Percentiles rank a stretch among this genome's conserved stretches.
phyloP scores from a whole-genome alignment of 345 rosid species.

The Pugionium cornutum region DNA sequence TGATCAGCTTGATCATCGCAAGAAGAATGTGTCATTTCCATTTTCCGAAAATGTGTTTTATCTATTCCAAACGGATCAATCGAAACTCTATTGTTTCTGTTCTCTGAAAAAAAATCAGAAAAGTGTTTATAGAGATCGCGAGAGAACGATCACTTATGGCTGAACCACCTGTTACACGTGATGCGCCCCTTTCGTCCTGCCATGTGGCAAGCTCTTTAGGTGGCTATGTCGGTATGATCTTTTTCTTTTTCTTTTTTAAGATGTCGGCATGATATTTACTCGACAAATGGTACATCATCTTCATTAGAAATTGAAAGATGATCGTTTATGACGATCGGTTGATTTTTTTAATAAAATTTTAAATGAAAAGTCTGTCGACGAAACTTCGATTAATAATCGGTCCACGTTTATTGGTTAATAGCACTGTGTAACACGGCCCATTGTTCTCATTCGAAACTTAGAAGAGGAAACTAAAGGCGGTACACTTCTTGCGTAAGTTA shows the following conservation, averaged over 20 bases:
- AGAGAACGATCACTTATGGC: not conserved
- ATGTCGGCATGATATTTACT: constrained; percentile 2
- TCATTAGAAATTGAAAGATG: not conserved
- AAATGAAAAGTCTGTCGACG: not conserved
- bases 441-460: too few relatives aligned
- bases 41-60: too few relatives aligned
- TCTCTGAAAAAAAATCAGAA: too few relatives aligned
- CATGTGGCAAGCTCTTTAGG: constrained; percentile 26
- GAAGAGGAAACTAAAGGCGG: too few relatives aligned
- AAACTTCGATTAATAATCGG: not conserved
- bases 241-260: not conserved
- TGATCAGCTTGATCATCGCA: too few relatives aligned
- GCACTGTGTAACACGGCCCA: too few relatives aligned
- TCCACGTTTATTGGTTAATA: not conserved
- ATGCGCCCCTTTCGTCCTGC: not conserved
- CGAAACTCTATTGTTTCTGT: too few relatives aligned
- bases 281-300: not conserved
- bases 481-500: too few relatives aligned
- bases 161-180: constrained; percentile 43
- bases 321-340: constrained; percentile 22
- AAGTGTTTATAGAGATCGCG: constrained; percentile 20
- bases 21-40: not conserved
- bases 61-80: too few relatives aligned
- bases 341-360: constrained; percentile 12
- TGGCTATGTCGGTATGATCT: too few relatives aligned